Evolutionary conservation across 495 filamentous ascomycete genomes (phyloP).

Genomic region (Hypoxylon intermedium): DNA sequence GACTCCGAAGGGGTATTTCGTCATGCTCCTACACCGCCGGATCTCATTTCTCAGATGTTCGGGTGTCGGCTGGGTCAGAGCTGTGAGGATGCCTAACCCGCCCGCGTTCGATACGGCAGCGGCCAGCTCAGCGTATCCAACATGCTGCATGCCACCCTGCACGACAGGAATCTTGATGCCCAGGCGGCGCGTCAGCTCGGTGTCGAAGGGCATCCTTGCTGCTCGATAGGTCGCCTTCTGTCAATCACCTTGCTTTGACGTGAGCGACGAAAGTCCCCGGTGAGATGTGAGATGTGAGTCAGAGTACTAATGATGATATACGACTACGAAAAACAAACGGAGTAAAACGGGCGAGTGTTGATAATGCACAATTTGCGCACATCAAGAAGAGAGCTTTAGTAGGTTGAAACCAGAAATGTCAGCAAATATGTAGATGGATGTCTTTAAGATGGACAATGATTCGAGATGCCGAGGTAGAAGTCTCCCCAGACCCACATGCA

Average conservation of each 20-base stretch:
- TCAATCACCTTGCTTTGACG: conserved; percentile 8
- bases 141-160: conserved; percentile 88
- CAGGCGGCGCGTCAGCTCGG: conserved; percentile 84
- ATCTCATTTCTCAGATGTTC: conserved; percentile 95
- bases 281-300: background rate
- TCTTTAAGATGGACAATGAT: no score
- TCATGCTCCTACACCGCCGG: conserved; percentile 82
- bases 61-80: conserved; percentile 91
- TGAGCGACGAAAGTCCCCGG: background rate
- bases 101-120: conserved; percentile 93
- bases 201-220: conserved; percentile 84
- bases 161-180: conserved; percentile 95
- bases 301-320: no score
- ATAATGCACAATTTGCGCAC: background rate
- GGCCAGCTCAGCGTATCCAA: conserved; percentile 89
- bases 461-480: conserved; percentile 22
- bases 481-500: conserved; percentile 13
- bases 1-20: conserved; percentile 87
- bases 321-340: background rate
- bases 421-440: no score
- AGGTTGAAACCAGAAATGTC: no score
- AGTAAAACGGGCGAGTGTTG: background rate
- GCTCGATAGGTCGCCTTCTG: conserved; percentile 27
- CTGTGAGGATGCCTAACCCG: conserved; percentile 90
- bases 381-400: no score